Evolutionary conservation across 345 rosid species (phyloP).

Genomic region (Dipteronia dyeriana): DNA sequence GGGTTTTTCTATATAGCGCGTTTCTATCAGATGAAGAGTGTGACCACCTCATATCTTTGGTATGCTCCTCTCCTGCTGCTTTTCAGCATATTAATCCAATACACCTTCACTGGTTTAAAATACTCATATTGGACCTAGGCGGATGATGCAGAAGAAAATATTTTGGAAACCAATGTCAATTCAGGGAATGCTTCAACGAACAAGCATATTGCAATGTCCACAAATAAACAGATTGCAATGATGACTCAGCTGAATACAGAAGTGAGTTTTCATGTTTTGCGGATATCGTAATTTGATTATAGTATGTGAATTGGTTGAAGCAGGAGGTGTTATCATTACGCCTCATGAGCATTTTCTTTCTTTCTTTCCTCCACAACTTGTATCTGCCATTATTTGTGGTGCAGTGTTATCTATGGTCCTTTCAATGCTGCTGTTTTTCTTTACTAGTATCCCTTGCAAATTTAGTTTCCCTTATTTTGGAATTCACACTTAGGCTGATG

Average conservation of each 20-base stretch:
- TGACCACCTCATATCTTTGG: conserved; percentile 70
- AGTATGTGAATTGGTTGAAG: conserved; percentile 16
- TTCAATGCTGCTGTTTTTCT: neutral
- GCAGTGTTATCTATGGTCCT: neutral
- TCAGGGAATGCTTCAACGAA: conserved; percentile 28
- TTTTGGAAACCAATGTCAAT: conserved; percentile 24
- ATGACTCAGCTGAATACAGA: conserved; percentile 31
- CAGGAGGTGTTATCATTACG: neutral
- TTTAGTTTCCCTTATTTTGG: too few species aligned
- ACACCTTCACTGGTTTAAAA: conserved; percentile 5
- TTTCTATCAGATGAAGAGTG: conserved; percentile 78
- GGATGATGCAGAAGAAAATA: conserved; percentile 28
- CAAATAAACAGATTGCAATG: conserved; percentile 35
- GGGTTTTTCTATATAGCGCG: conserved; percentile 72
- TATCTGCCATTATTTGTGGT: neutral
- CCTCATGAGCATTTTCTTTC: neutral
- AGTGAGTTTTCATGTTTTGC: conserved; percentile 38
- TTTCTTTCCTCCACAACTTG: neutral
- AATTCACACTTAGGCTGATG: neutral
- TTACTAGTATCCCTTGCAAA: neutral
- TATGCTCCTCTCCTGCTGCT: conserved; percentile 28
- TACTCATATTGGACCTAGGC: conserved; percentile 34
- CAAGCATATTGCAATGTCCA: conserved; percentile 38
- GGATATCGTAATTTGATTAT: neutral
- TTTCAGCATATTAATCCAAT: conserved; percentile 10